Evolutionary conservation across 2,329 filamentous ascomycete species (phyloP), one percentile per base, ranked within the genome.

Genomic region (Neofusicoccum cordaticola): DNA sequence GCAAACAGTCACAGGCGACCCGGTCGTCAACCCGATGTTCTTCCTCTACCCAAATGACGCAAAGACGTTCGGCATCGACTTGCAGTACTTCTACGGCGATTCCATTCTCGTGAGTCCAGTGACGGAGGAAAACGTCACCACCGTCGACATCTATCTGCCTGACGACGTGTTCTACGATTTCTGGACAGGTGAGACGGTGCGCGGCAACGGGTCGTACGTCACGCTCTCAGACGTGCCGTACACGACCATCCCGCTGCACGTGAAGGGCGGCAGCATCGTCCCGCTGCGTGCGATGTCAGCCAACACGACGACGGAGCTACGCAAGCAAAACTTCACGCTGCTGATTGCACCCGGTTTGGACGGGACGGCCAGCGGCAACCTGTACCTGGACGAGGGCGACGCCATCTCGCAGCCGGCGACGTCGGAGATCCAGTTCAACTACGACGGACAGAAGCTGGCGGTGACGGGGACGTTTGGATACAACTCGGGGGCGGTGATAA

Each of bases 341-440:
- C 71, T 94, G 41, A 83, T 96, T 50, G 88, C 91, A 0, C 83
- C 90, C 0, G 86, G 84, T 5, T 71, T 73, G 0, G 79, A 89
- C 60, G 90, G 88, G 2, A 85, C 79, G 6, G 92, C 92, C 0
- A 75, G 72, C 1, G 92, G 92, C 0, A 80, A 82, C 60, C 79
- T 95, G 64, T 95, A 93, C 73, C 78, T 95, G 4, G 92, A 95
- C 69, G 91, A 96, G 66, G 92, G 92, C 8, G 86, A 88, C 65
- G 87, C 84, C 31, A 70, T 93, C 57, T 78, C 85, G 65, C 90
- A 90, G 75, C 67, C 77, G 2, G 74, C 70, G 0, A 85, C 82
- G n/a, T 86, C 83, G 6, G 78, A 85, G 63, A 81, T 93, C 61
- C 75, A 78, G 13, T 90, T 93, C 69, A 69, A 73, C 8, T 93